These are phyloP conservation scores for Neurospora sp. DNA, from an alignment of 495 filamentous ascomycete species.

Conservation along the genomic window DNA sequence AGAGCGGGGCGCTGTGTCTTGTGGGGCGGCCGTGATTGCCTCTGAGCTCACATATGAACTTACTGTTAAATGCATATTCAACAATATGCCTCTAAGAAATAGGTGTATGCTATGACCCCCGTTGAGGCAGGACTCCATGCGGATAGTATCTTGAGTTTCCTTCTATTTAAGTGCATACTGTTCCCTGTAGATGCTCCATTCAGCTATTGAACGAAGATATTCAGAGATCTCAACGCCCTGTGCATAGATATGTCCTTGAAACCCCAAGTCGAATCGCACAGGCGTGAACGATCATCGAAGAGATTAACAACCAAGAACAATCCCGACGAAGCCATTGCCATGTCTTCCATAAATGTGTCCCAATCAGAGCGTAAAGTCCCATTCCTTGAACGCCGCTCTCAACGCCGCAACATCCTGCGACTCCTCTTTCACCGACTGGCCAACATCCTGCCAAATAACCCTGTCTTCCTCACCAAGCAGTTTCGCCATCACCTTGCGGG, in stretches of 20 bases:
- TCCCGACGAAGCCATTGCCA: neutral
- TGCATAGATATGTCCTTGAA: neutral
- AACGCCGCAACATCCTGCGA: conserved; percentile 67
- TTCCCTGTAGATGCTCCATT: neutral
- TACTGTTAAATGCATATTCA: neutral
- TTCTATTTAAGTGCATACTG: neutral
- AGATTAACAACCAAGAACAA: neutral
- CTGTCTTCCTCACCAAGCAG: conserved; percentile 66
- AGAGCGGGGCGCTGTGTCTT: conserved; percentile 4
- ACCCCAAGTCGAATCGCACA: neutral
- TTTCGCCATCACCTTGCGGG: conserved; percentile 77
- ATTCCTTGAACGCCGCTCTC: conserved; percentile 73
- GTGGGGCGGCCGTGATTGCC: neutral
- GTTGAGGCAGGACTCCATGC: neutral
- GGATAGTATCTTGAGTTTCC: neutral
- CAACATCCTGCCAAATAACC: conserved; percentile 72
- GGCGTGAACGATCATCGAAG: neutral
- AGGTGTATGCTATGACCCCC: neutral
- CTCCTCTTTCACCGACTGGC: conserved; percentile 68
- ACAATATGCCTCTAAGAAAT: neutral
- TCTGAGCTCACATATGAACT: neutral
- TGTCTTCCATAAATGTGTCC: neutral
- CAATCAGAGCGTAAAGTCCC: conserved; percentile 55
- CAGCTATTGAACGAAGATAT: neutral
- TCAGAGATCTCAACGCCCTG: neutral